A percentile compares a stretch with the other conserved stretches of the same genome.
Evolutionary conservation across 768 basidiomycete species (phyloP).

Genomic region (Termitomyces sp.): DNA sequence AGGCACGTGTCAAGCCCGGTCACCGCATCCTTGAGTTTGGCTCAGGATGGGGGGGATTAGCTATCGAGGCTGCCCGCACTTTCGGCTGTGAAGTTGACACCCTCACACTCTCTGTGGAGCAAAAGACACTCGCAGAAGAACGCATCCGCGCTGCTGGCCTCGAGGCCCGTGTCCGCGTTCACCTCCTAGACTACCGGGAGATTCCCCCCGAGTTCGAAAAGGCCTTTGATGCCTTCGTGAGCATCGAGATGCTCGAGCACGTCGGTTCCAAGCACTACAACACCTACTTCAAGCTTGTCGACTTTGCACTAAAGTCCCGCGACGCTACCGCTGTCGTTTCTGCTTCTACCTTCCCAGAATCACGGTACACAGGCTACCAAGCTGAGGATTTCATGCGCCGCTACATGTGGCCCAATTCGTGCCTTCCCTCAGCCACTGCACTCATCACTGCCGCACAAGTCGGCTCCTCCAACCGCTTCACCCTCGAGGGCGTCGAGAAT

Average conservation of each 20-base stretch:
- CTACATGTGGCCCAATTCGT: constrained; percentile 90
- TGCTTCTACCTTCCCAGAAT: constrained; percentile 69
- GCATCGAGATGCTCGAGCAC: constrained; percentile 81
- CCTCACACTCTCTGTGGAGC: constrained; percentile 82
- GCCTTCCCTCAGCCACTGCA: constrained; percentile 83
- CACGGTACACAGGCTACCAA: constrained; percentile 68
- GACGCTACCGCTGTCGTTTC: constrained; percentile 68
- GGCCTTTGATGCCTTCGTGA: constrained; percentile 75
- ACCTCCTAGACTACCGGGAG: constrained; percentile 88
- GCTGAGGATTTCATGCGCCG: constrained; percentile 84
- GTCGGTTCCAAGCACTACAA: constrained; percentile 57
- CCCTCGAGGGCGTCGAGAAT: constrained; percentile 82
- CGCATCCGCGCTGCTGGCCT: constrained; percentile 72
- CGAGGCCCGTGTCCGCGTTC: constrained; percentile 70
- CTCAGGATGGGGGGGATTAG: constrained; percentile 90
- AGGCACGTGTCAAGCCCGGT: constrained; percentile 74
- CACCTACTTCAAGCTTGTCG: constrained; percentile 72
- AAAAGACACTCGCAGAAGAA: constrained; percentile 85
- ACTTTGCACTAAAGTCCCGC: constrained; percentile 68
- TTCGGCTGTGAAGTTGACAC: constrained; percentile 87
- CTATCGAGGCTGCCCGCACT: constrained; percentile 76
- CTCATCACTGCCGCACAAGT: constrained; percentile 69
- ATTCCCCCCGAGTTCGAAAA: constrained; percentile 81
- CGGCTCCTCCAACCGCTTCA: constrained; percentile 72
- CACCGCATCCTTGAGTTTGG: constrained; percentile 88